These are phyloP conservation scores for Candida tibetensis DNA, from an alignment of 805 yeast genomes.

Conservation along the genomic window DNA sequence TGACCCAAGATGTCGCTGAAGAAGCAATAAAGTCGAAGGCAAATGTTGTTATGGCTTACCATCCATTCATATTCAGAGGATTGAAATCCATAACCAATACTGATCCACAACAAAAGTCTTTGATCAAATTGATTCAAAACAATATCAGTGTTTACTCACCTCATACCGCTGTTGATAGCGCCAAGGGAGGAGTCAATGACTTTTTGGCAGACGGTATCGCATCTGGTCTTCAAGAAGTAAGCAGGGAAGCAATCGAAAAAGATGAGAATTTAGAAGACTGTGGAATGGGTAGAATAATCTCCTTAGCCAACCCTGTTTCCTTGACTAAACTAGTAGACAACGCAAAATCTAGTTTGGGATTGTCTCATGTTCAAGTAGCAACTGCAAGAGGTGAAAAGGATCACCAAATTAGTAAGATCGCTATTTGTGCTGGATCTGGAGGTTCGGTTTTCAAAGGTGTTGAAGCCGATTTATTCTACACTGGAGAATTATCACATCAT, in stretches of 20 bases:
- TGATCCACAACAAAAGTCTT: constrained; percentile 80
- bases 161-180: constrained; percentile 95
- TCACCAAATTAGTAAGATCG: constrained; percentile 52
- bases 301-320: constrained; percentile 41
- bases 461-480: constrained; percentile 66
- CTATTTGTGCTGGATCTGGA: constrained; percentile 96
- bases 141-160: constrained; percentile 92
- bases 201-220: constrained; percentile 70
- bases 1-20: constrained; percentile 77
- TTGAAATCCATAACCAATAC: constrained; percentile 62
- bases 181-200: constrained; percentile 89
- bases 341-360: constrained; percentile 52
- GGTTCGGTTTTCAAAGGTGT: constrained; percentile 66
- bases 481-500: constrained; percentile 96
- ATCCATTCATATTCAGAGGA: constrained; percentile 91
- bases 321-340: constrained; percentile 45
- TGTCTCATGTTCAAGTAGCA: constrained; percentile 65
- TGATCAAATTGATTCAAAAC: constrained; percentile 66
- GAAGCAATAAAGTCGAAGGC: constrained; percentile 67
- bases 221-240: constrained; percentile 22
- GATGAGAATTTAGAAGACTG: constrained; percentile 47
- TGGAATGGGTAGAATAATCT: constrained; percentile 80
- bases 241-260: constrained; percentile 43
- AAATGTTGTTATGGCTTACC: constrained; percentile 73
- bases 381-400: constrained; percentile 20